Percentiles rank a stretch among this genome's conserved stretches.
These are phyloP conservation scores for Chytriomyces hyalinus DNA, from an alignment of 192 early-diverging fungal species.

Conservation along the genomic window DNA sequence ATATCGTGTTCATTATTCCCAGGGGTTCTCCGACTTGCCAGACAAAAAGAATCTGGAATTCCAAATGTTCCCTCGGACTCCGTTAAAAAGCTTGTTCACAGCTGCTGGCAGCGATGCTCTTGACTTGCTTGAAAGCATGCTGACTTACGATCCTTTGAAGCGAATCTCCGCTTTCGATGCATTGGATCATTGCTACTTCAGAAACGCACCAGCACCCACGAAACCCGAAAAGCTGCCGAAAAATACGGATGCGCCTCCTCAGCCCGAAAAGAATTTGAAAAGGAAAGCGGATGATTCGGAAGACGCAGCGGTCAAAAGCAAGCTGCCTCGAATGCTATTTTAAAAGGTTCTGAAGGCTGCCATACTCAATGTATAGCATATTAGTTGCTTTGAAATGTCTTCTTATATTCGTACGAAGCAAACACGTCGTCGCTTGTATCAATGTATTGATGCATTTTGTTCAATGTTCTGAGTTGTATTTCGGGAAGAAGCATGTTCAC, in stretches of 20 bases:
- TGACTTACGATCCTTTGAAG: slow-evolving; percentile 83
- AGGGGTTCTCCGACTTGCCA: slow-evolving; percentile 36
- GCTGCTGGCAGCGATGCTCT: slow-evolving; percentile 85
- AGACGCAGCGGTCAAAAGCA: neutral
- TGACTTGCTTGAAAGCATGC: slow-evolving; percentile 83
- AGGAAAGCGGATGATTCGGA: slow-evolving; percentile 26
- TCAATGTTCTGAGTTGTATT: too few species aligned
- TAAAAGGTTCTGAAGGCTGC: neutral
- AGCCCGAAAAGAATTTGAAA: neutral
- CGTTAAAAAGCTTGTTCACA: slow-evolving; percentile 75
- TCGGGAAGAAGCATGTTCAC: too few species aligned
- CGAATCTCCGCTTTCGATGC: slow-evolving; percentile 80
- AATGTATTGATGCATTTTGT: too few species aligned
- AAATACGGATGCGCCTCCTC: slow-evolving; percentile 1
- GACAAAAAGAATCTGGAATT: slow-evolving; percentile 64
- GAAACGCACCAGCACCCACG: slow-evolving; percentile 74
- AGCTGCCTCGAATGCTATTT: neutral
- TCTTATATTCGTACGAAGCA: too few species aligned
- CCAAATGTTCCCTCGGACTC: slow-evolving; percentile 73
- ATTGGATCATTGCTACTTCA: slow-evolving; percentile 74
- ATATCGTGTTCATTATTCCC: too few species aligned
- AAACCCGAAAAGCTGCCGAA: slow-evolving; percentile 69
- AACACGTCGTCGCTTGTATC: too few species aligned
- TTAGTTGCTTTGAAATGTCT: too few species aligned
- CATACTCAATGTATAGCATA: neutral